Base-by-base conservation (phyloP, 1,284 basidiomycete genomes). In the Apiotrichum gamsii region DNA sequence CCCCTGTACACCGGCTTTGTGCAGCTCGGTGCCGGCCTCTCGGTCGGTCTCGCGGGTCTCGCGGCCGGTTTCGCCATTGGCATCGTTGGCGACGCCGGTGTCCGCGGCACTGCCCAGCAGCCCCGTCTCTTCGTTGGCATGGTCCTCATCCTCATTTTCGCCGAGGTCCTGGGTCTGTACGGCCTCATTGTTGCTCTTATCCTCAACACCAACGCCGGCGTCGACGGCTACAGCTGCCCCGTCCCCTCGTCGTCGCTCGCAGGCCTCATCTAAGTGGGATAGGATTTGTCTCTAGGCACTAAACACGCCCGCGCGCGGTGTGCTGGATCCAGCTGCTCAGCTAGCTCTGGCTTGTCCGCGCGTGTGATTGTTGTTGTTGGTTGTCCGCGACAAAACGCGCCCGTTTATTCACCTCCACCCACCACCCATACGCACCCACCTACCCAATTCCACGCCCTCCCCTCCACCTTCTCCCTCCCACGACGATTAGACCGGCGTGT, bases 21-120 rank as follows among this genome's bases (percentile, higher is more conserved):
- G 54, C 88, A 91, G 70, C 84, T 93, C 52, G 88, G 89, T 62
- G 89, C 89, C 16, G 89, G 89, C 69, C 79, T 91, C 36, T 52
- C 54, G 3, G 87, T 90, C 68, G 89, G 89, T 61, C 79, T 91
- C 39, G 83, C 89, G 28, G 89, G 89, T 76, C 79, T 93, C 32
- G 87, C 89, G 15, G 89, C 89, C 45, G 90, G 89, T 40, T 90
- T 89, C 67, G 89, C 89, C 15, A 90, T 93, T 62, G 89, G 93
- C 56, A 88, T 96, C 66, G 93, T 97, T 49, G 90, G 94, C 72
- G 90, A 97, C 70, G 87, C 93, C 54, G 89, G 90, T 79, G 89
- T 91, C 33, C 79, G 90, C 52, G 87, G 87, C 48, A 89, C 87
- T 51, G 85, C 87, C 45, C 87, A 94, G 70, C 90, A 96, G 75